These are phyloP conservation scores for Silene conica DNA, from an alignment of 148 eudicot genomes.

Conservation along the genomic window DNA sequence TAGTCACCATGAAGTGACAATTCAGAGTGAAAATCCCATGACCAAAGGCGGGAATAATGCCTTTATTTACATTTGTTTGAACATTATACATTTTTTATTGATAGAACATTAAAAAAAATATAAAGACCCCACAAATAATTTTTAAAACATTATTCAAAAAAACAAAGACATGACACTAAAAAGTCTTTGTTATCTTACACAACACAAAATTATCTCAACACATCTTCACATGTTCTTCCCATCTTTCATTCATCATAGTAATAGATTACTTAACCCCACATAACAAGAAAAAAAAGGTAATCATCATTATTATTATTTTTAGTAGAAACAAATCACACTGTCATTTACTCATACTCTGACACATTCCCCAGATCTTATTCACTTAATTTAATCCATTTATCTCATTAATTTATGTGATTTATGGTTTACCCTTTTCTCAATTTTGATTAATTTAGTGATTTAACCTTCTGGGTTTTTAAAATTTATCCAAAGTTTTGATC, in stretches of 20 bases:
- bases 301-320: background rate
- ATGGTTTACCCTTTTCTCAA: constrained; percentile 6
- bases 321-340: constrained; percentile 8
- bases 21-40: background rate
- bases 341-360: constrained; percentile 24
- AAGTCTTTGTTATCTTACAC: constrained; percentile 17
- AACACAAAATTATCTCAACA: constrained; percentile 12
- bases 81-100: background rate
- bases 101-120: background rate
- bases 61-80: constrained; percentile 15
- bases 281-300: background rate
- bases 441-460: constrained; percentile 11
- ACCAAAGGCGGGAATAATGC: constrained; percentile 37
- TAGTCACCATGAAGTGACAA: background rate
- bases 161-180: constrained; percentile 3
- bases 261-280: constrained; percentile 25
- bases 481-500: constrained; percentile 23
- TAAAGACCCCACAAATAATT: constrained; percentile 7
- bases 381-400: background rate
- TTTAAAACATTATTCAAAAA: constrained; percentile 12
- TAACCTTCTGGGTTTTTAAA: constrained; percentile 26
- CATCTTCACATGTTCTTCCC: constrained; percentile 26
- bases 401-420: constrained; percentile 3
- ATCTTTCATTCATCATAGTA: constrained; percentile 1
- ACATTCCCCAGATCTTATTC: constrained; percentile 28